Percentiles rank a stretch among this genome's conserved stretches.
Evolutionary conservation across 1,284 basidiomycete species (phyloP).

Genomic region (Calocybe gambosa): DNA sequence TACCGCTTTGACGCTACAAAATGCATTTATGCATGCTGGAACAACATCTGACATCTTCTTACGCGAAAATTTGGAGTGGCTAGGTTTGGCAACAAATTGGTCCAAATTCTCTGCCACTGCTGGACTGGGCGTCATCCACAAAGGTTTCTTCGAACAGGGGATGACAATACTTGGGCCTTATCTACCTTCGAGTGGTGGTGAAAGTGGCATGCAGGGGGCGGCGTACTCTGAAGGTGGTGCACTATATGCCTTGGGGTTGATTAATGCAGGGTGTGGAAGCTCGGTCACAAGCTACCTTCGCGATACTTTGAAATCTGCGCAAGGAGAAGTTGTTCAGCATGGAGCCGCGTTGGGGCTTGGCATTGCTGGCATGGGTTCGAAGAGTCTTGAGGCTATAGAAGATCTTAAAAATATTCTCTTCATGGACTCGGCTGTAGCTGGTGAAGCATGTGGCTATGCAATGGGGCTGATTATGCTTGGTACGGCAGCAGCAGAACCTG

Average conservation of each 20-base stretch:
- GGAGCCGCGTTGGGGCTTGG: slow-evolving; percentile 93
- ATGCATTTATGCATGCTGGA: slow-evolving; percentile 94
- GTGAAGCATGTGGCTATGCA: slow-evolving; percentile 90
- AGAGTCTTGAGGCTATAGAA: slow-evolving; percentile 84
- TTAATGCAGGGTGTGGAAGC: slow-evolving; percentile 83
- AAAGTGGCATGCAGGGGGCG: slow-evolving; percentile 66
- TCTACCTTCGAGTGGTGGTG: slow-evolving; percentile 71
- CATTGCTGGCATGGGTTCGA: slow-evolving; percentile 88
- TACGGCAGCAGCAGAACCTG: slow-evolving; percentile 69
- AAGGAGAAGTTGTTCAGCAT: slow-evolving; percentile 87
- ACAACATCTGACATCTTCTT: slow-evolving; percentile 92
- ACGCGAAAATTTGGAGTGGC: slow-evolving; percentile 93
- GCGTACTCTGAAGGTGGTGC: slow-evolving; percentile 92
- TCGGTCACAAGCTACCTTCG: slow-evolving; percentile 72
- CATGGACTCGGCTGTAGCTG: slow-evolving; percentile 89
- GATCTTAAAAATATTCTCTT: slow-evolving; percentile 85
- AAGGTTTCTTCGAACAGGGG: slow-evolving; percentile 90
- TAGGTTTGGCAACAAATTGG: slow-evolving; percentile 92
- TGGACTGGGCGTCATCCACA: slow-evolving; percentile 93
- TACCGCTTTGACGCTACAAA: slow-evolving; percentile 89
- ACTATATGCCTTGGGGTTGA: slow-evolving; percentile 89
- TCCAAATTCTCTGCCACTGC: slow-evolving; percentile 96
- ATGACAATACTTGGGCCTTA: slow-evolving; percentile 92
- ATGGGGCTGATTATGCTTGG: slow-evolving; percentile 98
- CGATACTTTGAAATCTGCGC: slow-evolving; percentile 67